Evolutionary conservation across 768 basidiomycete genomes (phyloP).

Genomic region (Rhodotorula paludigena): DNA sequence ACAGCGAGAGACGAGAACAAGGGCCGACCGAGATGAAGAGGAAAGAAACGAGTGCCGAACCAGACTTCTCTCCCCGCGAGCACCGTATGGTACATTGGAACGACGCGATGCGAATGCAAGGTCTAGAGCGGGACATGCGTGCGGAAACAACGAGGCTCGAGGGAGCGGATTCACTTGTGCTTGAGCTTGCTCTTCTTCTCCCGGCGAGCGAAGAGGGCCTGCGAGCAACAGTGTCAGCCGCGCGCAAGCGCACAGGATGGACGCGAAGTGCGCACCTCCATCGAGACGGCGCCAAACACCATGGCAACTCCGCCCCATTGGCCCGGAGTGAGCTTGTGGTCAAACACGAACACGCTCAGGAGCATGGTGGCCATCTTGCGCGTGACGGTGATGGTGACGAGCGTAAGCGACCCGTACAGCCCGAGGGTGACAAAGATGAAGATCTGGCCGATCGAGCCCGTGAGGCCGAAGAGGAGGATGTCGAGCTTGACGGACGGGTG

Average conservation of each 20-base stretch:
- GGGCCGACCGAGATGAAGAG: no score
- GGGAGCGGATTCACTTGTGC: not conserved
- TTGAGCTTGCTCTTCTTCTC: conserved; percentile 18
- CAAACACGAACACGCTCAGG: conserved; percentile 84
- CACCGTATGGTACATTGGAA: not conserved
- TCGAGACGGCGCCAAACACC: conserved; percentile 70
- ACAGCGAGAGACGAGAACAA: no score
- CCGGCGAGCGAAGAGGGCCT: conserved; percentile 18
- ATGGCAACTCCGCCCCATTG: conserved; percentile 91
- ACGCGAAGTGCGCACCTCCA: conserved; percentile 15
- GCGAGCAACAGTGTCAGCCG: not conserved
- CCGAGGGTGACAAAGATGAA: conserved; percentile 80
- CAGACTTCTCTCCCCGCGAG: no score
- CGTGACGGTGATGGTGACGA: conserved; percentile 85
- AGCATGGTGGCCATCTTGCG: conserved; percentile 98
- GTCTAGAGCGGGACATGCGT: no score
- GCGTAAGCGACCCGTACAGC: conserved; percentile 80
- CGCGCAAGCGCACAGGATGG: fast-evolving
- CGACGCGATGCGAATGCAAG: not conserved
- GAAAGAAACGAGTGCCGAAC: no score
- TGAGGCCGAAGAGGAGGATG: conserved; percentile 75
- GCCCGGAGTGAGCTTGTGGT: conserved; percentile 72
- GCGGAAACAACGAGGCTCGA: not conserved
- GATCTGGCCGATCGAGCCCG: conserved; percentile 88
- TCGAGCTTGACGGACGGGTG: conserved; percentile 73